Percentiles rank a stretch among this genome's conserved stretches.
phyloP scores from a whole-genome alignment of 495 filamentous ascomycete species.

The Xylaria flabelliformis region DNA sequence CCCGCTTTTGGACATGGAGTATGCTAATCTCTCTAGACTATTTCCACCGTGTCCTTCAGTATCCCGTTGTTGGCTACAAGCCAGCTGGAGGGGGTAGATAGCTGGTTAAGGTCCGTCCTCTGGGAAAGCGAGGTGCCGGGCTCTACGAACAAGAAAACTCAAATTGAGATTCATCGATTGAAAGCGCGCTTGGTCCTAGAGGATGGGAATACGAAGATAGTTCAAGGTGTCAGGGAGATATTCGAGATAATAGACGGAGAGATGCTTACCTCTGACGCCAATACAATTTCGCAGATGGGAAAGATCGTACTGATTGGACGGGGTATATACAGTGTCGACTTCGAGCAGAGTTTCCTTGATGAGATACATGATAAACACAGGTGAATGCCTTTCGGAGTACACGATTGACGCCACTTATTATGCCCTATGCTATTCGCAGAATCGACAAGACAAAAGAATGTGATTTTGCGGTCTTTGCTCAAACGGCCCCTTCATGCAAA shows the following conservation, averaged over 20 bases:
- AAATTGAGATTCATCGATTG: constrained; percentile 80
- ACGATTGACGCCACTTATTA: background rate
- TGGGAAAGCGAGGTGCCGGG: constrained; percentile 78
- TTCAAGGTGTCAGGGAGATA: constrained; percentile 91
- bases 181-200: constrained; percentile 75
- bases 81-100: constrained; percentile 69
- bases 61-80: constrained; percentile 60
- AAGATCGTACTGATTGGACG: constrained; percentile 85
- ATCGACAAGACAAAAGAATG: background rate
- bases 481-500: background rate
- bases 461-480: background rate
- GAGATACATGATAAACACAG: constrained; percentile 26
- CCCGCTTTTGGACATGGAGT: background rate
- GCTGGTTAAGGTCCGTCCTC: constrained; percentile 81
- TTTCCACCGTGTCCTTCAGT: constrained; percentile 80
- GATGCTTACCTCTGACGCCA: constrained; percentile 31
- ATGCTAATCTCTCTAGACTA: constrained; percentile 63
- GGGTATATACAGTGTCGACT: constrained; percentile 59
- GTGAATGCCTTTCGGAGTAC: background rate
- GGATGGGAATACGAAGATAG: constrained; percentile 70
- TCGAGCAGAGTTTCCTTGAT: constrained; percentile 47
- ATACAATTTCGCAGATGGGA: constrained; percentile 47
- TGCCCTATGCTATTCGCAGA: background rate
- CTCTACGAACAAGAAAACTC: constrained; percentile 23
- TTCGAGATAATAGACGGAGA: constrained; percentile 85